A percentile compares a stretch with the other conserved stretches of the same genome.
Conservation (phyloP, 176 grass and related monocot species). For the Oryza officinalis region DNA sequence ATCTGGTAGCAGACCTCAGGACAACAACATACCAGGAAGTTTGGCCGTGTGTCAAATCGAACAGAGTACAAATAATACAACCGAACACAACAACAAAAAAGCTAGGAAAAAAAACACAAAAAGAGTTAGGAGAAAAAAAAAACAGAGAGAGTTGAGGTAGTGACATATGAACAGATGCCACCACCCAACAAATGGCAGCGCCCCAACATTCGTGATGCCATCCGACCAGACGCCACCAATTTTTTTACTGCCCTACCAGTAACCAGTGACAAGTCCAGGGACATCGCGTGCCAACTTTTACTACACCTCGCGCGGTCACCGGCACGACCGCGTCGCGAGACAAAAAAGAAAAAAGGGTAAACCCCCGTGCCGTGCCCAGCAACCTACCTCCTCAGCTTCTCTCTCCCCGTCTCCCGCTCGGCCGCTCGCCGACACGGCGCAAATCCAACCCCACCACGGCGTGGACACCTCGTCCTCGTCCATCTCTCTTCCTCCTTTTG, state of each 20-base stretch:
- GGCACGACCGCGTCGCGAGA: neutral
- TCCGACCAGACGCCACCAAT: neutral
- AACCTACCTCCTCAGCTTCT: neutral
- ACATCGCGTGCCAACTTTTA: no score
- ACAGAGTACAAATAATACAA: neutral
- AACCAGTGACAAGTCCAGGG: no score
- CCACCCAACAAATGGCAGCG: neutral
- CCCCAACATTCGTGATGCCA: neutral
- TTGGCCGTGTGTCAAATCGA: neutral
- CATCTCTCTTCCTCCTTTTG: neutral
- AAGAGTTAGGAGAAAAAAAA: neutral
- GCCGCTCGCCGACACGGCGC: slow-evolving; percentile 35
- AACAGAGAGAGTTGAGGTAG: neutral
- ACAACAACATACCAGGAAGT: neutral
- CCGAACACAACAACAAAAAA: neutral
- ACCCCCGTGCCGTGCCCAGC: no score
- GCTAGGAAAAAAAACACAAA: no score
- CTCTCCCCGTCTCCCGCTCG: neutral
- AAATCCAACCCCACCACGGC: neutral
- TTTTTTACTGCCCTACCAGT: no score
- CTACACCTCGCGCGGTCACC: neutral
- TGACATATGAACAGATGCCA: neutral
- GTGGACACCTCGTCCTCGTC: neutral
- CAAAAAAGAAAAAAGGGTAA: neutral
- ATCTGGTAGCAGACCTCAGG: no score